Evolutionary conservation across 306 rosid species (phyloP).

Genomic region (Citrullus amarus): DNA sequence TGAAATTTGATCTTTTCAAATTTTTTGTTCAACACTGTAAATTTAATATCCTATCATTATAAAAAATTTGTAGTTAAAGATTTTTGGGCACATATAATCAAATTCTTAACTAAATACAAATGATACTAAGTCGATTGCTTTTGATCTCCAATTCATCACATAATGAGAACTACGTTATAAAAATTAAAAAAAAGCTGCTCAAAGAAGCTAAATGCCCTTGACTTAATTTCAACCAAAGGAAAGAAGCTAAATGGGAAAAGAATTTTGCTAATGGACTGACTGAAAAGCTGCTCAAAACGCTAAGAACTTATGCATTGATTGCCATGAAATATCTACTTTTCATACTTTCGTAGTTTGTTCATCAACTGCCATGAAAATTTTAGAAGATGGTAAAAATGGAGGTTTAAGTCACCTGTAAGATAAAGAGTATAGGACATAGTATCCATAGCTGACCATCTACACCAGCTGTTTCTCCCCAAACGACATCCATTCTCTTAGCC

Average conservation of each 20-base stretch:
- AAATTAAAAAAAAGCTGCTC: not conserved
- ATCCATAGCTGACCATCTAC: conserved; percentile 94
- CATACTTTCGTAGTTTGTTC: not conserved
- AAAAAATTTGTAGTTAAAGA: not conserved
- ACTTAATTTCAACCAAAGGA: not conserved
- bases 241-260: not conserved
- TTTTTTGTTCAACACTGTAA: not conserved
- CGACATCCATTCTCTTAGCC: conserved; percentile 99
- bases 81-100: not conserved
- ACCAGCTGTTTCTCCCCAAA: conserved; percentile 98
- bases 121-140: not conserved
- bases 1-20: not conserved
- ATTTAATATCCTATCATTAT: not conserved
- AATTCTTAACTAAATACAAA: not conserved
- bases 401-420: conserved; percentile 59
- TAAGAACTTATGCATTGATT: not conserved
- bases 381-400: conserved; percentile 1
- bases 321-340: not conserved
- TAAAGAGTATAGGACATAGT: conserved; percentile 84
- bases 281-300: not conserved
- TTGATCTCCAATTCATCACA: not conserved
- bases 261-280: not conserved
- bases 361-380: not conserved
- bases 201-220: not conserved
- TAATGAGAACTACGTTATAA: not conserved